phyloP scores from a whole-genome alignment of 176 grass and related monocot species.

The Bolboschoenus planiculmis region DNA sequence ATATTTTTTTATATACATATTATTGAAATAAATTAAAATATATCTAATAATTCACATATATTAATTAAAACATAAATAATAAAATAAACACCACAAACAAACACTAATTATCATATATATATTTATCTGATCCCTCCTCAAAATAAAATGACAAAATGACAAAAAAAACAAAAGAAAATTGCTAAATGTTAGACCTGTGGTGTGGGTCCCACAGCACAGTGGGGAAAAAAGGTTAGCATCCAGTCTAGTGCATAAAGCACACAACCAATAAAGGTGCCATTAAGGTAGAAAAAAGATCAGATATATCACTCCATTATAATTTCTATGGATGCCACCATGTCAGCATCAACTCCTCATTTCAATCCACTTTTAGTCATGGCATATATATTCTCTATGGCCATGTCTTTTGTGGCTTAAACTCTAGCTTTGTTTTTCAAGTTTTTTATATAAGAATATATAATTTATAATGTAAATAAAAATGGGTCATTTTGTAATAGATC shows the following conservation, averaged over 20 bases:
- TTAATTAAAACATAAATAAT: no score
- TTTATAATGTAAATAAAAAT: no score
- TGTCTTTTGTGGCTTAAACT: neutral
- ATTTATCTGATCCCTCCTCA: no score
- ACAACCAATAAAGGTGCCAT: neutral
- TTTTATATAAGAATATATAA: neutral
- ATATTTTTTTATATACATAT: no score
- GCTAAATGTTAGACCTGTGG: neutral
- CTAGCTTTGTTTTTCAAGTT: neutral
- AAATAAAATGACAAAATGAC: neutral
- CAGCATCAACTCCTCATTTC: conserved; percentile 25
- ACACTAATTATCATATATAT: no score
- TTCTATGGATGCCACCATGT: neutral
- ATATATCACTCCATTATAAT: neutral
- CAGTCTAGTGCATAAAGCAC: neutral
- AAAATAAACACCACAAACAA: no score
- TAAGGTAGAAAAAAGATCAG: neutral
- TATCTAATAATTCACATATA: no score
- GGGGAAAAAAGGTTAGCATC: neutral
- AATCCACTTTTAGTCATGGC: neutral
- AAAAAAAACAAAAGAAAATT: neutral
- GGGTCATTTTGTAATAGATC: no score
- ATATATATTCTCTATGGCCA: neutral
- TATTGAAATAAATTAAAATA: no score
- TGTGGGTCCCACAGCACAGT: neutral